Base-by-base conservation (phyloP, 176 grass and related monocot genomes). In the Oryza coarctata region DNA sequence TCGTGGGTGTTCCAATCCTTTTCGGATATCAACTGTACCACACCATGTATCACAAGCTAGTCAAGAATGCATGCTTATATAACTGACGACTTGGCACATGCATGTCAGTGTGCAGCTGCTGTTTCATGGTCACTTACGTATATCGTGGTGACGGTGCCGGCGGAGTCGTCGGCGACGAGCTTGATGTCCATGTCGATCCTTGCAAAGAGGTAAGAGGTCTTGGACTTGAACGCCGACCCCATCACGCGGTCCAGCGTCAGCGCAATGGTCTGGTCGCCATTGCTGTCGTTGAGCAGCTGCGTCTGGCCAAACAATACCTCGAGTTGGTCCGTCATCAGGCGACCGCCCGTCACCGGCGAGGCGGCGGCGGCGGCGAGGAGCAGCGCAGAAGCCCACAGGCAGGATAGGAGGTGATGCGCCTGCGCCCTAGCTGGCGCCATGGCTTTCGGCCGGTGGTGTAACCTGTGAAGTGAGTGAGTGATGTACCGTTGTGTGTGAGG, bases 71-170 rank as follows among this genome's bases (percentile, higher is more conserved):
- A 25, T 6, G 17, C 26, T 3, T 38, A 20, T 27, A 68, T 67
- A 58, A 18, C 5, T 36, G 26, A 55, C 18, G 9, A 9, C 3
- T 6, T 33, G 17, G 6, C 39, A 63, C 49, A 55, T 55, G 49
- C 49, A 55, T 22, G 18, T 22, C 49, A 55, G 0, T 7, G 7
- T 62, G 38, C 1, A n/a, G 22, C 9, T 60, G 20, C n/a, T 70
- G n/a, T 70, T 7, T 47, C 34, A 13, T 67, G 41, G 23, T 32
- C 55, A 80, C 85, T 87, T 77, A 94, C 92, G 39, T 94, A 91
- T 55, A 90, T 76, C 32, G 92, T 90, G 43, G 92, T 91, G 70
- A 91, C 92, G 30, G 92, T 94, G 83, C 92, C 92, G 52, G 92
- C 92, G 36, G 92, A 94, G 71, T 91, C 88, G 33, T 74, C 68